A percentile compares a stretch with the other conserved stretches of the same genome.
These are phyloP conservation scores for Sporormia fimetaria DNA, from an alignment of 495 filamentous ascomycete genomes.

Conservation along the genomic window DNA sequence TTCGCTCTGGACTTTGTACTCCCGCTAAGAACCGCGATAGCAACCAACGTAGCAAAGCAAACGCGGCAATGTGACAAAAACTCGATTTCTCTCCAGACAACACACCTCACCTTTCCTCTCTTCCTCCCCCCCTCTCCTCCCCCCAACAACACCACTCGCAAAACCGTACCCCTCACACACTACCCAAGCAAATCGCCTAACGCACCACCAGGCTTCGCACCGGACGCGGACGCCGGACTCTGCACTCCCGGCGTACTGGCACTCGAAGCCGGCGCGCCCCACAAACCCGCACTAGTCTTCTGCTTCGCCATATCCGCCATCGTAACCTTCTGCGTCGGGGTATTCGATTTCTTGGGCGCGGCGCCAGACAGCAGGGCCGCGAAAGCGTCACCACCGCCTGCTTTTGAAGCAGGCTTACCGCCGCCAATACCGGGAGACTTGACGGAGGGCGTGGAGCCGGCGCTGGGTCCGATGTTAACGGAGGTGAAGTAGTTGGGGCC, in stretches of 20 bases:
- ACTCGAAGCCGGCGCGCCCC: constrained; percentile 52
- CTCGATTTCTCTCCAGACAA: no score
- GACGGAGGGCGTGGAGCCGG: constrained; percentile 27
- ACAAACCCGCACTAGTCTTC: constrained; percentile 86
- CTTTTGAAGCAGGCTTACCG: constrained; percentile 41
- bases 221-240: constrained; percentile 18
- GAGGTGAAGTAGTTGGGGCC: constrained; percentile 94
- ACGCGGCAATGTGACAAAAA: no score
- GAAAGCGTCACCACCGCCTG: constrained; percentile 68
- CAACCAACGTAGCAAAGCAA: no score
- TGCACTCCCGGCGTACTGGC: constrained; percentile 27
- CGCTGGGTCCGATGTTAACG: constrained; percentile 38
- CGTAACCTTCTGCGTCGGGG: constrained; percentile 52
- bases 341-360: constrained; percentile 64
- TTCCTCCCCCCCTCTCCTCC: no score
- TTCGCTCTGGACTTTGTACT: no score
- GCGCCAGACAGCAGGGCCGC: constrained; percentile 73
- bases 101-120: no score
- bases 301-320: constrained; percentile 91
- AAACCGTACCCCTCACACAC: no score
- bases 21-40: no score
- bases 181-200: constrained; percentile 27
- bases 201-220: constrained; percentile 29
- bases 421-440: constrained; percentile 24
- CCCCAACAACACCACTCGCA: no score